Conservation (phyloP, 228 moss, liverwort and hornwort species). For the Sphagnum fallax region DNA sequence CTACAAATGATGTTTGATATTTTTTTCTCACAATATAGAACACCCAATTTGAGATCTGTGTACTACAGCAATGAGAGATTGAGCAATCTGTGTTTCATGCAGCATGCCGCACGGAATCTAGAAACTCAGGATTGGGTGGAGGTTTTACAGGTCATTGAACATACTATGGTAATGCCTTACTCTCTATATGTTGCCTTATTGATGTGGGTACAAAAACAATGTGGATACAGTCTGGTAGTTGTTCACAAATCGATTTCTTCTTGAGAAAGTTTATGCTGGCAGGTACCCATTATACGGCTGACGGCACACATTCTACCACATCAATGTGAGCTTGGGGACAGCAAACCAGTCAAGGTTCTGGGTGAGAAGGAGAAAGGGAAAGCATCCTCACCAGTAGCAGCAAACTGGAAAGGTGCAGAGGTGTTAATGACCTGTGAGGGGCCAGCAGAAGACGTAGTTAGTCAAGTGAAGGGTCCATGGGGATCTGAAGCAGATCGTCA, state of each 20-base stretch:
- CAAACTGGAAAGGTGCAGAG: conserved; percentile 17
- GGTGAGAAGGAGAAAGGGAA: conserved; percentile 40
- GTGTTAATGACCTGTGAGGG: background rate
- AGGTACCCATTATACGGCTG: conserved; percentile 85
- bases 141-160: conserved; percentile 83
- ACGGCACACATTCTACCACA: conserved; percentile 76
- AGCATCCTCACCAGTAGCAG: conserved; percentile 19
- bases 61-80: no score
- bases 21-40: background rate
- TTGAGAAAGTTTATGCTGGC: conserved; percentile 1
- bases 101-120: conserved; percentile 94
- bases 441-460: no score
- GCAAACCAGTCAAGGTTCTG: conserved; percentile 21
- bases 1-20: background rate
- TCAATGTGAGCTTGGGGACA: conserved; percentile 71
- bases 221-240: no score
- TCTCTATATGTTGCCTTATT: background rate
- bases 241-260: no score
- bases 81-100: conserved; percentile 9
- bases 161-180: conserved; percentile 44
- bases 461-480: conserved; percentile 47
- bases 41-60: no score
- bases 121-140: conserved; percentile 93
- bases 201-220: no score
- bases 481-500: conserved; percentile 73